These are phyloP conservation scores for Zarea fungicola DNA, from an alignment of 2,329 filamentous ascomycete species.

Conservation along the genomic window DNA sequence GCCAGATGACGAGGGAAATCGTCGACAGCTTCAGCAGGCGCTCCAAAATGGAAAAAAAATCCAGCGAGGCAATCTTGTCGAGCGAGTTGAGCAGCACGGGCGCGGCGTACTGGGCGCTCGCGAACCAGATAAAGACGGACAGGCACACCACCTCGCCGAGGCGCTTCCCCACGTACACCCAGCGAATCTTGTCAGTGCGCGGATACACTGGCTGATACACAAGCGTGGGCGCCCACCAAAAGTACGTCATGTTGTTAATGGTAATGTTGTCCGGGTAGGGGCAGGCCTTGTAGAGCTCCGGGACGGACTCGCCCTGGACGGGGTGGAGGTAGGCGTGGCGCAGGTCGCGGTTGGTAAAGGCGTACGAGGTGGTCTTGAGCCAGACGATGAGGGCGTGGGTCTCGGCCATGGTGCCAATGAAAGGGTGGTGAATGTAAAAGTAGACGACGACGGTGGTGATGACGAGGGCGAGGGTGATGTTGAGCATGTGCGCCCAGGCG, in stretches of 20 bases:
- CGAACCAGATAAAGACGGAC: conserved; percentile 89
- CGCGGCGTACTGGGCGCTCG: conserved; percentile 88
- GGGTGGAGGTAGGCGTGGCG: conserved; percentile 86
- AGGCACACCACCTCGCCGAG: conserved; percentile 71
- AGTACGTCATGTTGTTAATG: conserved; percentile 81
- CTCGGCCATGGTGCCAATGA: conserved; percentile 87
- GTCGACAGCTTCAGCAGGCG: conserved; percentile 91
- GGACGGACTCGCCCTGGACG: conserved; percentile 61
- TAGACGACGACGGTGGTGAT: conserved; percentile 85
- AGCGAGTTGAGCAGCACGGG: conserved; percentile 87
- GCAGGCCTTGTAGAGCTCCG: conserved; percentile 74
- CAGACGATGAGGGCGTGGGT: conserved; percentile 92
- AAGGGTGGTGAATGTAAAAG: conserved; percentile 83
- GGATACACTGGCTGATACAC: conserved; percentile 97
- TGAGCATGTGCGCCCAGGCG: conserved; percentile 74
- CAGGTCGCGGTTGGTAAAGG: conserved; percentile 92
- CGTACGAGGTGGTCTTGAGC: conserved; percentile 94
- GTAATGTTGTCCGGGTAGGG: conserved; percentile 92
- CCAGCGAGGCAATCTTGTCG: conserved; percentile 75
- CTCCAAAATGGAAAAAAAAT: conserved; percentile 78
- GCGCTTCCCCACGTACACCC: conserved; percentile 82
- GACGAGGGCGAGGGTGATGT: conserved; percentile 74
- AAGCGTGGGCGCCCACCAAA: conserved; percentile 96
- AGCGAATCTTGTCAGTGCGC: conserved; percentile 73
- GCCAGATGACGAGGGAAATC: conserved; percentile 93